Evolutionary conservation across 2,329 filamentous ascomycete species (phyloP), one percentile per base, ranked within the genome.

Genomic region (Huntiella decipiens): DNA sequence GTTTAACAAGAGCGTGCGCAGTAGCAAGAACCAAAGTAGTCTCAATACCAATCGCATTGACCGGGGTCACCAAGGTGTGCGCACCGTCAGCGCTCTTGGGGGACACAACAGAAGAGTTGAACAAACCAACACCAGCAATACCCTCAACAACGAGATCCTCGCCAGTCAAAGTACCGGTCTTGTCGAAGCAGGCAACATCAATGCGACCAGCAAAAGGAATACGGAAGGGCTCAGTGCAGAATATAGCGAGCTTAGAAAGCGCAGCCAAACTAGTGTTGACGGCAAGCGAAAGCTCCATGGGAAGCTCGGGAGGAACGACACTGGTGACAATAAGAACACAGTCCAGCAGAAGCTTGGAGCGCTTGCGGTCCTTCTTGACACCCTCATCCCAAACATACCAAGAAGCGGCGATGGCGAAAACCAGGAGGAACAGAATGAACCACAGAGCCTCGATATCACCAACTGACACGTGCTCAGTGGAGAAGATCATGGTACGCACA

Each of bases 351-450:
- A 98, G 75, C 73, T 98, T 98, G 40, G 88, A 96, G 53, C 91
- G 80, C 68, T 98, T 96, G 59, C 91, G 72, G 57, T 82, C 88
- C 65, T 82, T 86, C 59, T 74, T 73, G 46, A 98, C 88, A 66
- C 91, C 92, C 63, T 98, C 88, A 51, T 87, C 77, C 91, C 91
- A 98, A 50, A 98, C 91, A 61, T 98, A 98, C 87, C 91, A 95
- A 10, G 91, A 94, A 44, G 91, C 91, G 47, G 91, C 92, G 59
- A 98, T 75, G 55, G 92, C 92, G 64, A 98, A 98, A 55, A 96
- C 74, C 46, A 94, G 74, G 22, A 98, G 73, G 71, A 98, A 98
- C 50, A 98, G 71, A 53, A 98, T 98, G 67, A 98, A 98, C 51
- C 93, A 71, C n/a, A 98, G 66, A 1, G 91, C 91, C 63, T 98